phyloP scores from a whole-genome alignment of 257 asterid species.

The Nicotiana noctiflora region DNA sequence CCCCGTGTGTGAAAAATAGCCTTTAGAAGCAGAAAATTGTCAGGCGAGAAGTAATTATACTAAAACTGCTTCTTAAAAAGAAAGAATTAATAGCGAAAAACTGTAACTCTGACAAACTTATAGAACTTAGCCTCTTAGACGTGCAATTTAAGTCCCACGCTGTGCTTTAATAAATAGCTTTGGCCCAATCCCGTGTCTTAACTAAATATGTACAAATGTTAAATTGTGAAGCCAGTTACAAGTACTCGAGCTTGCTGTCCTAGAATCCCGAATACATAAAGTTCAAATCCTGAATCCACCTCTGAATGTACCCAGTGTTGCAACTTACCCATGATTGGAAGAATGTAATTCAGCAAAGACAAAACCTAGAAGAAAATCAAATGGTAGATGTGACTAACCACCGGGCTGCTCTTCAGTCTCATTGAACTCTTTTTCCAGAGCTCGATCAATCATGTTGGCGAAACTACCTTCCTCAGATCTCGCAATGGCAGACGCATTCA shows the following conservation, averaged over 20 bases:
- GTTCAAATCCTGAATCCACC: no score
- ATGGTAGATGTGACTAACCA: slow-evolving; percentile 37
- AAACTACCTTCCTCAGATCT: slow-evolving; percentile 38
- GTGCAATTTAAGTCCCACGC: not conserved
- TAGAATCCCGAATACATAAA: no score
- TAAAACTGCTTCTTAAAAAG: not conserved
- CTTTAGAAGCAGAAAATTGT: not conserved
- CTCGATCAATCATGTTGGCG: slow-evolving; percentile 58
- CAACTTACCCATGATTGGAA: not conserved
- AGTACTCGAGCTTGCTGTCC: no score
- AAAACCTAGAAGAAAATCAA: not conserved
- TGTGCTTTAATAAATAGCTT: not conserved
- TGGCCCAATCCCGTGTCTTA: no score
- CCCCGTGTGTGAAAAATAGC: not conserved
- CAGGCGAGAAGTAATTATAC: not conserved
- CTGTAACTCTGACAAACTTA: not conserved
- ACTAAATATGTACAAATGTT: no score
- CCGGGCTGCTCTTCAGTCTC: slow-evolving; percentile 61
- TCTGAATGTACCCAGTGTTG: not conserved
- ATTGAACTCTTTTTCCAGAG: slow-evolving; percentile 71
- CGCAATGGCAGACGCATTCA: slow-evolving; percentile 18
- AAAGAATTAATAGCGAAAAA: not conserved
- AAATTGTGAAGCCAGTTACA: no score
- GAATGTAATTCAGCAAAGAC: slow-evolving; percentile 11
- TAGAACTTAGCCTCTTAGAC: not conserved